Percentiles rank a stretch among this genome's conserved stretches.
Evolutionary conservation across 768 basidiomycete species (phyloP).

Genomic region (Terana coerulea): DNA sequence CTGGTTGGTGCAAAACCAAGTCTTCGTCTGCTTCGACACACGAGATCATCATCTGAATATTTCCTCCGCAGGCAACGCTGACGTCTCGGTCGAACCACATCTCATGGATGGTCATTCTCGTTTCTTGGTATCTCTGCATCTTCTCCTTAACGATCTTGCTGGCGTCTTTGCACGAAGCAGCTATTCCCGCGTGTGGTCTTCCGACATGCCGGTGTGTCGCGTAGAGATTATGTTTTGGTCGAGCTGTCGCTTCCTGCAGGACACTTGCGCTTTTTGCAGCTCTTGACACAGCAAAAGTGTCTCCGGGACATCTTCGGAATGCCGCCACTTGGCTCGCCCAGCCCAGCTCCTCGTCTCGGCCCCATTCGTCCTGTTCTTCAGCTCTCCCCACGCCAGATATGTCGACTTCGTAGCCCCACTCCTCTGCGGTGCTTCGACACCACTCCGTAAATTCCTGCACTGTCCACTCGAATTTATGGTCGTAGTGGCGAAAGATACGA

Average conservation of each 20-base stretch:
- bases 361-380: slow-evolving; percentile 63
- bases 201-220: slow-evolving; percentile 40
- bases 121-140: slow-evolving; percentile 53
- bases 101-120: slow-evolving; percentile 39
- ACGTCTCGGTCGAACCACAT: slow-evolving; percentile 46
- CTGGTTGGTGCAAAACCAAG: slow-evolving; percentile 22
- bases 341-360: slow-evolving; percentile 58
- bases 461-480: slow-evolving; percentile 93
- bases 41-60: slow-evolving; percentile 50
- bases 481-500: slow-evolving; percentile 73
- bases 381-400: slow-evolving; percentile 57
- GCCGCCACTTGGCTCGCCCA: slow-evolving; percentile 66
- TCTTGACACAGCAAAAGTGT: slow-evolving; percentile 25
- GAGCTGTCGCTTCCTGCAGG: neutral
- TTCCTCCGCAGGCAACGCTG: slow-evolving; percentile 51
- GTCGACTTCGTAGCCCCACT: slow-evolving; percentile 73
- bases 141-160: slow-evolving; percentile 42
- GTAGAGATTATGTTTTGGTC: slow-evolving; percentile 42
- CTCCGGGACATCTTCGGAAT: slow-evolving; percentile 49
- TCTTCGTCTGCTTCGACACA: slow-evolving; percentile 37
- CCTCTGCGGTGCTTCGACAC: slow-evolving; percentile 50
- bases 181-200: too few species aligned
- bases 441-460: slow-evolving; percentile 63
- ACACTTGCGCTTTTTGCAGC: slow-evolving; percentile 18
- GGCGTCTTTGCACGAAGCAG: slow-evolving; percentile 44